Conservation (phyloP, 345 rosid genomes). For the Pugionium dolabratum region DNA sequence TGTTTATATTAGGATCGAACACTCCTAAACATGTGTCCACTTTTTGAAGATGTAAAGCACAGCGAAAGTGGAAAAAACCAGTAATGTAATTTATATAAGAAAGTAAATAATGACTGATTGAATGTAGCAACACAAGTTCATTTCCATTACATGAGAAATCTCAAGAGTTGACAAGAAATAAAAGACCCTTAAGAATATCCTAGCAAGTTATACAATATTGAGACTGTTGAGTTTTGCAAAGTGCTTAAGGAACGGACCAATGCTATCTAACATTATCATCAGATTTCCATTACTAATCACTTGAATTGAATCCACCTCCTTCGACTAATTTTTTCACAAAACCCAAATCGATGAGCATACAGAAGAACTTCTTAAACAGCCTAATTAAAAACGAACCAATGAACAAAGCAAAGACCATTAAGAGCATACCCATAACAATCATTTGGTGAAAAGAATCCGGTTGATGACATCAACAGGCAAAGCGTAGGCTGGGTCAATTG, state of each 20-base stretch:
- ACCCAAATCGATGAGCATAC: neutral
- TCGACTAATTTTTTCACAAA: neutral
- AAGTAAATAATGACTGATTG: neutral
- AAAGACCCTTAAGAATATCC: neutral
- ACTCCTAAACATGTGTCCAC: slow-evolving; percentile 1
- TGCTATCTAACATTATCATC: slow-evolving; percentile 3
- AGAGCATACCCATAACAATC: slow-evolving; percentile 21
- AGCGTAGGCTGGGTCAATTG: slow-evolving; percentile 90
- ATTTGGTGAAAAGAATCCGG: slow-evolving; percentile 51
- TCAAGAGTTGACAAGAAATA: neutral
- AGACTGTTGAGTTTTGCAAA: slow-evolving; percentile 11
- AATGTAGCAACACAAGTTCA: slow-evolving; percentile 12
- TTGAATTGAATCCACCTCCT: neutral
- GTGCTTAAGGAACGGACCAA: neutral
- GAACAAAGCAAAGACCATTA: slow-evolving; percentile 6
- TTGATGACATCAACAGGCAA: slow-evolving; percentile 79
- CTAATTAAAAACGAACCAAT: neutral
- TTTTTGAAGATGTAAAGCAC: neutral
- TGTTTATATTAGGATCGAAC: neutral
- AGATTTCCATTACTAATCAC: slow-evolving; percentile 6
- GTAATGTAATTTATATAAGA: neutral
- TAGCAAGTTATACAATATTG: slow-evolving; percentile 10
- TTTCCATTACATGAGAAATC: neutral
- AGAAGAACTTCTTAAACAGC: slow-evolving; percentile 9
- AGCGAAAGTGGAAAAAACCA: neutral